Base-by-base conservation (phyloP, 768 basidiomycete genomes). In the Suillus occidentalis region DNA sequence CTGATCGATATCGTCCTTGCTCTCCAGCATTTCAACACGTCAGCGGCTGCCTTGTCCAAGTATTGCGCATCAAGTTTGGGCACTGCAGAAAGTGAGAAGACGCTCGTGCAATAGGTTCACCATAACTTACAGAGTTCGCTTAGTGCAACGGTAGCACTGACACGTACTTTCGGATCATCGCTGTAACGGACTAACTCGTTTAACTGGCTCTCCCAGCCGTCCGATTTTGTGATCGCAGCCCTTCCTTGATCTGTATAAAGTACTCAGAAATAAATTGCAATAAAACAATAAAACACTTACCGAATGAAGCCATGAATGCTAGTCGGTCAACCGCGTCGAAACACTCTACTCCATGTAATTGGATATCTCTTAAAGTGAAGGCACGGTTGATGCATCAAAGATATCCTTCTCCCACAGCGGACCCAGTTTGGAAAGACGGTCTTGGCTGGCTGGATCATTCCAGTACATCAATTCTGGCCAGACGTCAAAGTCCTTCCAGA, bases 401-500 rank as follows among this genome's bases (percentile, higher is more conserved):
- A 66, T 36, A 31, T 66, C 63, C 28, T 66, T 66, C 40, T 66
- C 65, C 65, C 65, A 66, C 12, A 56, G 34, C 13, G 43, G 55
- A 39, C 63, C 65, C 12, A 66, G 37, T 56, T 66, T 42, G 3
- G 65, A 53, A 22, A 66, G 63, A 6, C 63, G 64, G 13, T 60
- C 25, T 10, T 66, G 65, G 39, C 65, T 66, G 28, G n/a, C 47
- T 31, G 63, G 63, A 36, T 66, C 65, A 20, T 66, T 66, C 65
- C 65, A 66, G 63, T 66, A 66, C 63, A 66, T 31, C 34, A 64
- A 39, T n/a, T 57, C 62, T 25, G 65, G 65, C 65, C 65, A 66
- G 10, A 52, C 62, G 2, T 64, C 53, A 18, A 61, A 57, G n/a
- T 64, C 61, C 42, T 45, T 45, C 61, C 60, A 65, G 36, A 67